A percentile compares a stretch with the other conserved stretches of the same genome.
These are phyloP conservation scores for Thielaviopsis musarum DNA, from an alignment of 2,329 filamentous ascomycete genomes.

Conservation along the genomic window DNA sequence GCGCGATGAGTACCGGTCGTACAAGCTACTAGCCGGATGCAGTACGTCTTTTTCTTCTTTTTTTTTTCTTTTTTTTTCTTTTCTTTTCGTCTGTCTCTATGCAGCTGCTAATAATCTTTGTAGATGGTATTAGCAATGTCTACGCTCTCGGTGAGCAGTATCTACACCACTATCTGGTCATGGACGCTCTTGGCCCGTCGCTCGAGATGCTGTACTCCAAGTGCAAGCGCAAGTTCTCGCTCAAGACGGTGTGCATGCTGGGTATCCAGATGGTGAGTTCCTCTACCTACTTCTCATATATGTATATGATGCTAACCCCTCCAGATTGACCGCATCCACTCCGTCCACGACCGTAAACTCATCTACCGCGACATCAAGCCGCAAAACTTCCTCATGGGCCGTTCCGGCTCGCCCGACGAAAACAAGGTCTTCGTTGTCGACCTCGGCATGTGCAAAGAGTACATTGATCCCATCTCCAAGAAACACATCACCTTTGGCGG, in stretches of 20 bases:
- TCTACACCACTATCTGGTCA: constrained; percentile 9
- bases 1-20: constrained; percentile 9
- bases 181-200: constrained; percentile 8
- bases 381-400: constrained; percentile 59
- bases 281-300: background rate
- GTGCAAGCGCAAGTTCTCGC: constrained; percentile 6
- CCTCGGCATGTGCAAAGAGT: constrained; percentile 10
- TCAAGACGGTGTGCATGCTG: constrained; percentile 8
- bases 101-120: background rate
- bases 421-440: constrained; percentile 8
- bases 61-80: background rate
- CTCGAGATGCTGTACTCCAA: constrained; percentile 10
- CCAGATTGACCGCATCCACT: constrained; percentile 8
- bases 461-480: constrained; percentile 8
- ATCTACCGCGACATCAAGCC: constrained; percentile 85
- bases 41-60: constrained; percentile 2
- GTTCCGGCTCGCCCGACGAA: background rate
- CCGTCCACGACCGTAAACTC: constrained; percentile 36
- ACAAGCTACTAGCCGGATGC: constrained; percentile 7
- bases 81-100: background rate
- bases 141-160: constrained; percentile 6
- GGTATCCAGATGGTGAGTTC: constrained; percentile 10
- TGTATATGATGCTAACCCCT: no score
- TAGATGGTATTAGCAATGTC: constrained; percentile 7
- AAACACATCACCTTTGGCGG: constrained; percentile 4